phyloP scores from a whole-genome alignment of 1,284 basidiomycete species.

The Chondrostereum purpureum region DNA sequence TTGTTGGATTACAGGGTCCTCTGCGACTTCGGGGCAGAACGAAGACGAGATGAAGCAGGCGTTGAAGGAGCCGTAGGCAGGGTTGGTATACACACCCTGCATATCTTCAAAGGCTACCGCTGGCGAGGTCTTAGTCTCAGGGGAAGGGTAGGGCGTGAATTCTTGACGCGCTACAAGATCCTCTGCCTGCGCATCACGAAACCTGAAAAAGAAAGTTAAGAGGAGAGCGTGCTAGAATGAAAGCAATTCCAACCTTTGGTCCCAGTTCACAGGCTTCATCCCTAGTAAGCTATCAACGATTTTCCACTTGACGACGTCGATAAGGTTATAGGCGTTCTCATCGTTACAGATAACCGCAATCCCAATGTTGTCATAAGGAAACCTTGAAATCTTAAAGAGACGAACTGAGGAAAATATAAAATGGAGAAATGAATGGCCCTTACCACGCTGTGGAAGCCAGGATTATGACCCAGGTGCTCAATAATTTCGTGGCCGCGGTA shows the following conservation, averaged over 20 bases:
- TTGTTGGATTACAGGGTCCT: no score
- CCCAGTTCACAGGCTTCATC: constrained; percentile 27
- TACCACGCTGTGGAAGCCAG: no score
- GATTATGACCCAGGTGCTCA: no score
- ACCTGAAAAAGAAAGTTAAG: constrained; percentile 16
- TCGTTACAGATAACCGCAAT: constrained; percentile 38
- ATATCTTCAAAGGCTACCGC: constrained; percentile 1
- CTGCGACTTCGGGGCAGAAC: no score
- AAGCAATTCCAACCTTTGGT: constrained; percentile 16
- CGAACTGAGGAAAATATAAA: constrained; percentile 24
- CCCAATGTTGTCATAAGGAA: constrained; percentile 32
- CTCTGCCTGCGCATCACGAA: constrained; percentile 18
- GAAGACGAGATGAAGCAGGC: constrained; percentile 19
- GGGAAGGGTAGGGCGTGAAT: constrained; percentile 17
- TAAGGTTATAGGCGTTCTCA: constrained; percentile 23
- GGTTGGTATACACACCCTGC: constrained; percentile 22
- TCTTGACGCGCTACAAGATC: constrained; percentile 13
- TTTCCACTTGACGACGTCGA: constrained; percentile 27
- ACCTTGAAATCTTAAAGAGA: constrained; percentile 30
- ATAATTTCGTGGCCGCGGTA: no score
- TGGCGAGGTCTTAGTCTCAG: constrained; percentile 13
- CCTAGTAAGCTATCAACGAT: constrained; percentile 28
- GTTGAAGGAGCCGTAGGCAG: constrained; percentile 25
- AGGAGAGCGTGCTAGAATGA: neutral
- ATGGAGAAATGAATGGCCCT: constrained; percentile 17